Evolutionary conservation across 169 alveolate genomes (phyloP).

Genomic region (Cryptosporidium meleagridis): DNA sequence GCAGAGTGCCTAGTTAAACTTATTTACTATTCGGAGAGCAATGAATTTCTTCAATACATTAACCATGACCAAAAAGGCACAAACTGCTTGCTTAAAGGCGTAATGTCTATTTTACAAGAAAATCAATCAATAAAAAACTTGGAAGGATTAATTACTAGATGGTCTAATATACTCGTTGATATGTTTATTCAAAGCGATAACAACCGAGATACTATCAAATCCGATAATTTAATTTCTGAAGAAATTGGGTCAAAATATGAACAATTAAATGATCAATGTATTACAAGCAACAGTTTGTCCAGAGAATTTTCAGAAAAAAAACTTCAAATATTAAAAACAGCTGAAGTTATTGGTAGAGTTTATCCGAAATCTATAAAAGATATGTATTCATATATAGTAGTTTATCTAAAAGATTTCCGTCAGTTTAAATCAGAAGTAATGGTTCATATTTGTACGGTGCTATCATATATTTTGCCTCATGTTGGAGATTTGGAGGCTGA

Average conservation of each 20-base stretch:
- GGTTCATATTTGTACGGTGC: constrained; percentile 39
- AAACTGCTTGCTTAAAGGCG: constrained; percentile 7
- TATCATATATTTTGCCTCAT: constrained; percentile 49
- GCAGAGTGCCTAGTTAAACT: constrained; percentile 14
- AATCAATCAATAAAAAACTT: background rate
- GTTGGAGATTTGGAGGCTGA: constrained; percentile 7
- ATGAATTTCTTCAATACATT: constrained; percentile 11
- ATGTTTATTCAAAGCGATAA: constrained; percentile 48
- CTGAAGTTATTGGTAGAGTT: constrained; percentile 48
- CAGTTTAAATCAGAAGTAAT: constrained; percentile 29
- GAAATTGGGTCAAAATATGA: background rate
- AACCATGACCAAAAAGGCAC: background rate
- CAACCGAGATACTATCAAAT: background rate
- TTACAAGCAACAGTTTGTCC: background rate
- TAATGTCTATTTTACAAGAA: background rate
- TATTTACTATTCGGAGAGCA: constrained; percentile 40
- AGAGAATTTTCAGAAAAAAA: constrained; percentile 26
- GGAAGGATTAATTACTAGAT: constrained; percentile 41
- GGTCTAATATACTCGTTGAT: constrained; percentile 46
- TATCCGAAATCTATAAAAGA: constrained; percentile 54
- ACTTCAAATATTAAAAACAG: constrained; percentile 43
- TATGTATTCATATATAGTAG: constrained; percentile 45
- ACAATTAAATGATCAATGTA: background rate
- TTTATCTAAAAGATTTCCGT: constrained; percentile 40
- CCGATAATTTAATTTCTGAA: background rate